phyloP scores from a whole-genome alignment of 73 alveolate species.

The Paramecium caudatum region DNA sequence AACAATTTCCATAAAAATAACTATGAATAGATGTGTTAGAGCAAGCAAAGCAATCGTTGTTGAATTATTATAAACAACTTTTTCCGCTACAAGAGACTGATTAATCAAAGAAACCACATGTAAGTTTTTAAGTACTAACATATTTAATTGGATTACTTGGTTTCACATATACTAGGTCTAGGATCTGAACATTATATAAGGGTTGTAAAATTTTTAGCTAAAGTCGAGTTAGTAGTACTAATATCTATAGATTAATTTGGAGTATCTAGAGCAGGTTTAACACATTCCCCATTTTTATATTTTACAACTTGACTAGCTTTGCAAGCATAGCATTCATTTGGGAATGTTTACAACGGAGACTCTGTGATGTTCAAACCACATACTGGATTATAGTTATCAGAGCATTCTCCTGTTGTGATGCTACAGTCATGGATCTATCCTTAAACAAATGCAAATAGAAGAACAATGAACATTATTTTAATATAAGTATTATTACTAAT shows the following conservation, averaged over 20 bases:
- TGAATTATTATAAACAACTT: slow-evolving; percentile 18
- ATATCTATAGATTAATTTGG: neutral
- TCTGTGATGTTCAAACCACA: slow-evolving; percentile 18
- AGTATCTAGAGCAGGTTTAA: neutral
- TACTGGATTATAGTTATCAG: slow-evolving; percentile 36
- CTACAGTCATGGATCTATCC: neutral
- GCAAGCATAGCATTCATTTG: slow-evolving; percentile 32
- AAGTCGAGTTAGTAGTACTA: too few species aligned
- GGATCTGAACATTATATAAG: neutral
- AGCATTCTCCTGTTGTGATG: neutral
- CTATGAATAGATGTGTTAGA: neutral
- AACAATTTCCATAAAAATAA: slow-evolving; percentile 47
- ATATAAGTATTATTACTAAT: slow-evolving; percentile 4
- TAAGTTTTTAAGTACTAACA: neutral
- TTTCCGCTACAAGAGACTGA: neutral
- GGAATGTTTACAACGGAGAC: neutral
- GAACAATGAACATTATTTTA: neutral
- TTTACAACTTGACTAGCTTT: slow-evolving; percentile 35
- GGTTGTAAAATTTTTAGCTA: neutral
- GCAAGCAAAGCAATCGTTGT: slow-evolving; percentile 23
- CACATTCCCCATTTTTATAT: neutral
- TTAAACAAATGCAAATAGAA: neutral
- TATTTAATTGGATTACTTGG: neutral
- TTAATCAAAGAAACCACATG: slow-evolving; percentile 29
- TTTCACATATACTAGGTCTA: slow-evolving; percentile 22